Conservation (phyloP, 106 monocot genomes). For the Phalaenopsis aphrodite region DNA sequence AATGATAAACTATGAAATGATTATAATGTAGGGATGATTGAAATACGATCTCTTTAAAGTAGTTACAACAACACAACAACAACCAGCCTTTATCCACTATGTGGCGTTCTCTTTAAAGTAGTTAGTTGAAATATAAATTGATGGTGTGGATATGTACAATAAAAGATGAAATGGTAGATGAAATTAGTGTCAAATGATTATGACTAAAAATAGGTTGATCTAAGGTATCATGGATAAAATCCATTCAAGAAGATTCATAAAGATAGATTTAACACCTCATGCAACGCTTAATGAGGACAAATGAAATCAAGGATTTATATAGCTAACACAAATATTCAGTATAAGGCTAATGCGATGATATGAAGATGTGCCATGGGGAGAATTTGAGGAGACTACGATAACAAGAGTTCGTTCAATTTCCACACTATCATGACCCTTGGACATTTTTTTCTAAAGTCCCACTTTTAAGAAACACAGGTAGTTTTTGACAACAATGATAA, state of each 20-base stretch:
- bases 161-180: neutral
- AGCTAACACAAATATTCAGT: neutral
- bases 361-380: neutral
- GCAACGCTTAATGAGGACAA: neutral
- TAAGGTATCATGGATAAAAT: neutral
- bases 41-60: neutral
- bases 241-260: neutral
- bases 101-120: neutral
- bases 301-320: neutral
- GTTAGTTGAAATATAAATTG: neutral
- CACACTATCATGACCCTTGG: too few relatives aligned
- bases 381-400: neutral
- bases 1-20: neutral
- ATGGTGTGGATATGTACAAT: neutral
- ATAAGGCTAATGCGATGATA: neutral
- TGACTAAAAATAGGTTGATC: neutral
- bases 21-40: neutral
- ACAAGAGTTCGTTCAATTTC: neutral
- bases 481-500: neutral
- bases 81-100: too few relatives aligned
- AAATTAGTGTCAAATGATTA: neutral
- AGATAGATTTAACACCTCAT: neutral
- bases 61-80: neutral
- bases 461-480: neutral
- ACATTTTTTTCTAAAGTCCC: too few relatives aligned